phyloP scores from a whole-genome alignment of 208 protist species.

The Trichomonas gallinae region DNA sequence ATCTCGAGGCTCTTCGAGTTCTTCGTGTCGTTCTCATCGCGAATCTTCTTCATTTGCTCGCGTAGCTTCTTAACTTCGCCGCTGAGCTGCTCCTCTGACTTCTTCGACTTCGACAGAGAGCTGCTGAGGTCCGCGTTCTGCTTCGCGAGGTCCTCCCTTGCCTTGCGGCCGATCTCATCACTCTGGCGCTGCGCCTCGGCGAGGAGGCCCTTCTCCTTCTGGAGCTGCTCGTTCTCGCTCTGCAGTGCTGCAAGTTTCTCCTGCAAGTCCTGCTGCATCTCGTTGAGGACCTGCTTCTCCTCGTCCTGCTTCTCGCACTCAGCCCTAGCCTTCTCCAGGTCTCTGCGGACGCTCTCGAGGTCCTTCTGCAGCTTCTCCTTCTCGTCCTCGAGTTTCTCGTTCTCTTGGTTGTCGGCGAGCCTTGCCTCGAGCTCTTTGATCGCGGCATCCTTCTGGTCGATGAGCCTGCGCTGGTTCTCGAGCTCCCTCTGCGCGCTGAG shows the following conservation, averaged over 20 bases:
- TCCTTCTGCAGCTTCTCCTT: background rate
- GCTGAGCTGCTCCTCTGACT: background rate
- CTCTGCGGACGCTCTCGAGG: background rate
- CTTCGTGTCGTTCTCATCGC: background rate
- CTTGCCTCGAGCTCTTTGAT: background rate
- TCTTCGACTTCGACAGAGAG: too few species aligned
- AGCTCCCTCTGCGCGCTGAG: background rate
- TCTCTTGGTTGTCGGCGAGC: background rate
- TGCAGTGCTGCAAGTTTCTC: too few species aligned
- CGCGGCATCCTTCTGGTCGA: background rate
- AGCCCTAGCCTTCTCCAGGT: background rate
- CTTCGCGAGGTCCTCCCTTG: too few species aligned
- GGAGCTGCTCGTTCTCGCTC: too few species aligned
- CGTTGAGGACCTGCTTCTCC: too few species aligned
- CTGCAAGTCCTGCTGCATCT: too few species aligned
- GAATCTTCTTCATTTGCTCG: background rate
- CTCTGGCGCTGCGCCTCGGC: too few species aligned
- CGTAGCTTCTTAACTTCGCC: background rate
- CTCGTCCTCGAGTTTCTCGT: background rate
- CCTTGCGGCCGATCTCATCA: too few species aligned
- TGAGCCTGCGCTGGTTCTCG: background rate
- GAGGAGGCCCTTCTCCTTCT: too few species aligned
- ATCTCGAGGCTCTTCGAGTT: background rate
- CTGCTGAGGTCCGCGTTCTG: too few species aligned
- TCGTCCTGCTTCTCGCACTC: background rate